phyloP scores from a whole-genome alignment of 257 asterid genomes.

The Solanum peruvianum region DNA sequence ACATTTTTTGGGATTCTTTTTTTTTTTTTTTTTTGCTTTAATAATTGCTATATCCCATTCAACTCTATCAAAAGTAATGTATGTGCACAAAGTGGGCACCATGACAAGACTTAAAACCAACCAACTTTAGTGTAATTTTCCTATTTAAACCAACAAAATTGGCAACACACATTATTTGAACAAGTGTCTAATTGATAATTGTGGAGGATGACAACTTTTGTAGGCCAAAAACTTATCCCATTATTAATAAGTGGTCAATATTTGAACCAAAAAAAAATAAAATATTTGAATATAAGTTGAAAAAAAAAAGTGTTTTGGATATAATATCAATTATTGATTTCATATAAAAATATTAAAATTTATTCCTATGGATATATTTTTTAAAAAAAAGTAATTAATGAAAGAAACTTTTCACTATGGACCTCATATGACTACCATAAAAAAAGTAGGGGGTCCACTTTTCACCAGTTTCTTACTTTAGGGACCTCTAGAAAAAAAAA shows the following conservation, averaged over 20 bases:
- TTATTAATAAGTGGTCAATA: not conserved
- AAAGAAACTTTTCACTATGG: not conserved
- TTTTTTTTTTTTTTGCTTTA: not conserved
- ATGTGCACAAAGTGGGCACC: not conserved
- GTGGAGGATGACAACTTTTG: not conserved
- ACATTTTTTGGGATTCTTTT: not conserved
- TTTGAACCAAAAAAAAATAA: not conserved
- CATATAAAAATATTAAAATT: not conserved
- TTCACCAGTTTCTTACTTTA: not conserved
- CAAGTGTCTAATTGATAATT: conserved; percentile 11
- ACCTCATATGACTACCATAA: not conserved
- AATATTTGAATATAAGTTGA: not conserved
- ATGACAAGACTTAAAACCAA: not conserved
- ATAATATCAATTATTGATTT: not conserved
- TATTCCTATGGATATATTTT: not conserved
- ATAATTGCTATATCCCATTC: not conserved
- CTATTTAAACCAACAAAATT: not conserved
- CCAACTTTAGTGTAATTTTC: not conserved
- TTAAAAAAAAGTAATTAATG: too few relatives aligned
- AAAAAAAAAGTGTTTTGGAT: not conserved
- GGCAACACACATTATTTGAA: not conserved
- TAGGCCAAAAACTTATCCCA: not conserved
- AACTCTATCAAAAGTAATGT: not conserved
- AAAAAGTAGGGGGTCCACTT: not conserved
- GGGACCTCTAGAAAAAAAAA: not conserved